These are phyloP conservation scores for Peribolospora baueri DNA, from an alignment of 768 basidiomycete genomes.

Conservation along the genomic window DNA sequence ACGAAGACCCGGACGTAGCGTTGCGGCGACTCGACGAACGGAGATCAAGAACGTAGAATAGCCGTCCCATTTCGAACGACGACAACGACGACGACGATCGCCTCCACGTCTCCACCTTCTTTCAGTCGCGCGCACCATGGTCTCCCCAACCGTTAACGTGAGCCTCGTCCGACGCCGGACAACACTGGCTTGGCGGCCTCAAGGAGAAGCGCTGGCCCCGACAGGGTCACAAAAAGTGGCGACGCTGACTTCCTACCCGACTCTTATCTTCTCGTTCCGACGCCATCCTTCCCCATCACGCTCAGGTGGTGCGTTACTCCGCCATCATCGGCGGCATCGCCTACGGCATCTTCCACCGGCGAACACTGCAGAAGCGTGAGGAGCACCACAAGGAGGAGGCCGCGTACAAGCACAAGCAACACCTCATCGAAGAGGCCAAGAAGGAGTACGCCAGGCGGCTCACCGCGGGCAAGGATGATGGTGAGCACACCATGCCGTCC, in stretches of 20 bases:
- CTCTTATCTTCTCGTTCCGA: not conserved
- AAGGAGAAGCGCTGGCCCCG: not conserved
- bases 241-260: not conserved
- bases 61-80: too few relatives aligned
- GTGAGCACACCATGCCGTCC: conserved; percentile 25
- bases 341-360: conserved; percentile 81
- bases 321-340: conserved; percentile 63
- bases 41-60: too few relatives aligned
- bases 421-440: conserved; percentile 61
- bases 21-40: too few relatives aligned
- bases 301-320: conserved; percentile 82
- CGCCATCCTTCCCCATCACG: not conserved
- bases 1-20: too few relatives aligned
- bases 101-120: not conserved
- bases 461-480: conserved; percentile 27
- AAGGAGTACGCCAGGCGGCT: conserved; percentile 34
- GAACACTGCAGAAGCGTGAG: conserved; percentile 59
- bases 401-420: conserved; percentile 46
- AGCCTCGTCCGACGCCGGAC: not conserved
- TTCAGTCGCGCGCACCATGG: conserved; percentile 1
- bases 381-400: conserved; percentile 51
- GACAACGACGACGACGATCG: too few relatives aligned
- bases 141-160: conserved; percentile 13
- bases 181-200: too few relatives aligned
- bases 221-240: not conserved